These are phyloP conservation scores for Paracoccidioides lutzii DNA, from an alignment of 2,329 filamentous ascomycete genomes.

Conservation along the genomic window DNA sequence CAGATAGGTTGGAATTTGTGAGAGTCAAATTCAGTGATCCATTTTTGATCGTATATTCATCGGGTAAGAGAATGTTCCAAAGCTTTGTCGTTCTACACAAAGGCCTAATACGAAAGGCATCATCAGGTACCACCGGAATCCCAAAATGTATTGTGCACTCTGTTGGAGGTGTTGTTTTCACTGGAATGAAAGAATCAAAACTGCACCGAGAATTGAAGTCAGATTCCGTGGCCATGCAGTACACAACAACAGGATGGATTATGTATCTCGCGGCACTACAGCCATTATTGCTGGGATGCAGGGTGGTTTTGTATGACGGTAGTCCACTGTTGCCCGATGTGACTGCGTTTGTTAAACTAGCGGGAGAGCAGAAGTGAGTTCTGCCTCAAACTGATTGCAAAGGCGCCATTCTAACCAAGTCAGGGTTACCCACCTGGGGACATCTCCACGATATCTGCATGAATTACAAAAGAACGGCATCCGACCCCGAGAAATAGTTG, in stretches of 20 bases:
- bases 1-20: conserved; percentile 40
- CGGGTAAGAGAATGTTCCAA: conserved; percentile 34
- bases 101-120: conserved; percentile 13
- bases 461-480: conserved; percentile 56
- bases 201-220: conserved; percentile 39
- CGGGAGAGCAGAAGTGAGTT: conserved; percentile 41
- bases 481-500: conserved; percentile 46
- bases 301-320: conserved; percentile 66
- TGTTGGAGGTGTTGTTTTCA: conserved; percentile 27
- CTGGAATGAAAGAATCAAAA: conserved; percentile 45
- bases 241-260: conserved; percentile 70
- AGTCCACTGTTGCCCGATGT: conserved; percentile 63
- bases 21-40: conserved; percentile 60
- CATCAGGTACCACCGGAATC: conserved; percentile 66
- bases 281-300: conserved; percentile 46
- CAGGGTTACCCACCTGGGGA: conserved; percentile 58
- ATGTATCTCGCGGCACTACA: conserved; percentile 61
- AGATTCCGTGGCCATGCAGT: conserved; percentile 40
- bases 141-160: conserved; percentile 81
- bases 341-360: conserved; percentile 48
- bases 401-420: background rate
- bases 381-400: background rate
- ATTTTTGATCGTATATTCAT: conserved; percentile 63
- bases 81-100: background rate
- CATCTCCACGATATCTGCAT: conserved; percentile 62